Evolutionary conservation across 2,329 filamentous ascomycete genomes (phyloP).

Genomic region (Metarhizium guizhouense): DNA sequence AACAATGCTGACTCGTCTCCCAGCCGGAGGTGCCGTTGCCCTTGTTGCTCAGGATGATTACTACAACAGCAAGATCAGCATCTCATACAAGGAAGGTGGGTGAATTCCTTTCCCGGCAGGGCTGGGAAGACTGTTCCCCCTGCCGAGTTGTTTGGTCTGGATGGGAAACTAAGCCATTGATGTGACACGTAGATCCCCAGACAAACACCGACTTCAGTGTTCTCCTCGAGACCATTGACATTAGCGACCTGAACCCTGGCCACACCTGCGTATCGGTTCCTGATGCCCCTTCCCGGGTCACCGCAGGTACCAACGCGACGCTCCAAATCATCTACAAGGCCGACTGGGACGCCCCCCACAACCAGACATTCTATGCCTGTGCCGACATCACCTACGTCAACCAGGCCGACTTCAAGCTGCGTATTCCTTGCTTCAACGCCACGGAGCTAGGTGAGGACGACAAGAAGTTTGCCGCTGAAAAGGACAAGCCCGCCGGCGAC

Average conservation of each 20-base stretch:
- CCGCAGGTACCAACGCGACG: constrained; percentile 35
- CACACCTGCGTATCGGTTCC: constrained; percentile 35
- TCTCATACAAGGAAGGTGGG: constrained; percentile 41
- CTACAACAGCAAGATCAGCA: constrained; percentile 38
- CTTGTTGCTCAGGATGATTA: constrained; percentile 44
- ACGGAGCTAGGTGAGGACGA: constrained; percentile 21
- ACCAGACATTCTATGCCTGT: constrained; percentile 40
- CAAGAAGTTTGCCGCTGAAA: constrained; percentile 7
- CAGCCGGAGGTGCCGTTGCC: constrained; percentile 40
- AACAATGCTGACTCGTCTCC: neutral
- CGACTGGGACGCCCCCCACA: constrained; percentile 31
- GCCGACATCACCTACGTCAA: constrained; percentile 36
- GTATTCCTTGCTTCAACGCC: constrained; percentile 34
- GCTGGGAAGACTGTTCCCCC: too few relatives aligned
- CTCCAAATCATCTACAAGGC: constrained; percentile 39
- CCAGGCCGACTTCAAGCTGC: constrained; percentile 20
- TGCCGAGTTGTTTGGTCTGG: too few relatives aligned
- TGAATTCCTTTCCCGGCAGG: neutral
- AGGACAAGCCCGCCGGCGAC: neutral
- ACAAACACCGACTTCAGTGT: constrained; percentile 30
- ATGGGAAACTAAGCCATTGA: too few relatives aligned
- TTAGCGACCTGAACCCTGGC: constrained; percentile 33
- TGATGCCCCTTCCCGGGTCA: constrained; percentile 22
- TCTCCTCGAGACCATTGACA: constrained; percentile 23
- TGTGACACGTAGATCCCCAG: constrained; percentile 24